Conservation (phyloP, 192 early-diverging fungal genomes). For the Chytriomyces hyalinus region DNA sequence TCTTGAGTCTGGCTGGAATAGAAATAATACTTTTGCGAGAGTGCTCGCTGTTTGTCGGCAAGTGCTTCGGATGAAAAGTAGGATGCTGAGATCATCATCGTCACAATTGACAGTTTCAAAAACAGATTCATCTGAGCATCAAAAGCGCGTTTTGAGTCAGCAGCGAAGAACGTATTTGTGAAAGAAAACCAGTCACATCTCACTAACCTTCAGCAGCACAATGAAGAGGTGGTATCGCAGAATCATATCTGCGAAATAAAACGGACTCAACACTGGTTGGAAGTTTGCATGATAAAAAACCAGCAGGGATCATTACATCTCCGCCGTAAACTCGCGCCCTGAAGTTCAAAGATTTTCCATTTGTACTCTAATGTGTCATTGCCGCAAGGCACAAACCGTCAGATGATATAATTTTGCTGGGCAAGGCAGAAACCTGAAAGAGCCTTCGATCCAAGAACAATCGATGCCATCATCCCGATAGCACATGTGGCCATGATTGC, state of each 20-base stretch:
- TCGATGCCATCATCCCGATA: neutral
- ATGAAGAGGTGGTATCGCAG: conserved; percentile 52
- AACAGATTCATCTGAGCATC: conserved; percentile 20
- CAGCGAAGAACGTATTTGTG: conserved; percentile 17
- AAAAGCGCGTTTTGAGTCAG: neutral
- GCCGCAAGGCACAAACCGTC: too few relatives aligned
- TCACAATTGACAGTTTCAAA: conserved; percentile 1
- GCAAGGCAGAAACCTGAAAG: conserved; percentile 4
- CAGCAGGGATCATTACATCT: conserved; percentile 24
- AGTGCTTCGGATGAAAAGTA: conserved; percentile 2
- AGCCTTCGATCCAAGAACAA: neutral
- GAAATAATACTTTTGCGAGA: neutral
- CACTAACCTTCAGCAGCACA: conserved; percentile 47
- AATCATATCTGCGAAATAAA: conserved; percentile 20
- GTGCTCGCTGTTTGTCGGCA: neutral
- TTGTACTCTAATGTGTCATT: conserved; percentile 12
- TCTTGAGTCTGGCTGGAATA: neutral
- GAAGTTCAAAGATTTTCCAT: conserved; percentile 47
- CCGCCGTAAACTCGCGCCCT: conserved; percentile 47
- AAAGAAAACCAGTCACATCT: conserved; percentile 44
- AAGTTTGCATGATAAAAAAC: neutral
- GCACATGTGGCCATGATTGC: neutral
- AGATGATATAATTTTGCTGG: too few relatives aligned
- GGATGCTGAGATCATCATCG: conserved; percentile 30
- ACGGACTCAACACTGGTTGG: neutral